phyloP scores from a whole-genome alignment of 2,329 filamentous ascomycete genomes.

The Colletotrichum plurivorum region DNA sequence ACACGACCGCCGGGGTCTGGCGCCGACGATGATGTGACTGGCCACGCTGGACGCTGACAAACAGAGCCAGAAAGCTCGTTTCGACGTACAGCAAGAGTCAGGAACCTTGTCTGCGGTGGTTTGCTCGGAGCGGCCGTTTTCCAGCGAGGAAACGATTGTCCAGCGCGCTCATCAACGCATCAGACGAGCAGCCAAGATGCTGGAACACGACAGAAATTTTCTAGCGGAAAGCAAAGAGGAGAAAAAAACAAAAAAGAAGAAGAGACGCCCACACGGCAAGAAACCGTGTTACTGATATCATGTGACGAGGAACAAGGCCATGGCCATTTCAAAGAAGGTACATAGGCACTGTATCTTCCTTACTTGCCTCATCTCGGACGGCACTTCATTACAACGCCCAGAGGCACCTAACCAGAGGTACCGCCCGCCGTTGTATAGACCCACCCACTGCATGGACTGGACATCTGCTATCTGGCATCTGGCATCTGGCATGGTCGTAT shows the following conservation, averaged over 20 bases:
- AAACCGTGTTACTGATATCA: background rate
- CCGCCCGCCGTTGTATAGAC: constrained; percentile 2
- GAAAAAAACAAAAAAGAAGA: background rate
- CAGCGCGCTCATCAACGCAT: background rate
- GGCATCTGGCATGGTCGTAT: constrained; percentile 24
- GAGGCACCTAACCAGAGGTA: background rate
- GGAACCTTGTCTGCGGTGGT: background rate
- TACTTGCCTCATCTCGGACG: no score
- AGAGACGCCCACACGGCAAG: no score
- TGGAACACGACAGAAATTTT: background rate
- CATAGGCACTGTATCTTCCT: no score
- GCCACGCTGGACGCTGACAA: constrained; percentile 2
- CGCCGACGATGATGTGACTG: background rate
- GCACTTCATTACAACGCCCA: no score
- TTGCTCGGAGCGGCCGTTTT: constrained; percentile 11
- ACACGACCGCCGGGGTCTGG: no score
- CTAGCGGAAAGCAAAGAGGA: background rate
- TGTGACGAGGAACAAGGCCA: constrained; percentile 17
- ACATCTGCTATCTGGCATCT: constrained; percentile 22
- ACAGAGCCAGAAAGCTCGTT: background rate
- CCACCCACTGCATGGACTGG: constrained; percentile 24
- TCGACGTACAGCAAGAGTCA: constrained; percentile 20
- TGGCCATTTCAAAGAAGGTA: background rate
- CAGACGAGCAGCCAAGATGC: constrained; percentile 18
- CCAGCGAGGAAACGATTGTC: constrained; percentile 20